phyloP scores from a whole-genome alignment of 2,329 filamentous ascomycete species.

The Xylaria sp. region DNA sequence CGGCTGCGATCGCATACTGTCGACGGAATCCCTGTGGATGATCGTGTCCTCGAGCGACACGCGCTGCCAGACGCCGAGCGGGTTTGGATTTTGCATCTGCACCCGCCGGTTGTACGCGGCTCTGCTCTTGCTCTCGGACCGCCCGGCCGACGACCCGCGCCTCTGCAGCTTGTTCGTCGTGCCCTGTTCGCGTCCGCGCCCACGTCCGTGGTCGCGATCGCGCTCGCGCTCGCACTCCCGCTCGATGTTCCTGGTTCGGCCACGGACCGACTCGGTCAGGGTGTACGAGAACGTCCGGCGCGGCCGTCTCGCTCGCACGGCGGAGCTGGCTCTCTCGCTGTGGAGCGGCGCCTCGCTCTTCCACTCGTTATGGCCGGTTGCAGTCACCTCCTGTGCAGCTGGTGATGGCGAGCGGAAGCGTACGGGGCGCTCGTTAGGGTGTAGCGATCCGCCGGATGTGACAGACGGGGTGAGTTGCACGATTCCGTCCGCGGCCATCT shows the following conservation, averaged over 20 bases:
- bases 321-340: constrained; percentile 1
- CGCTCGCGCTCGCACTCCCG: constrained; percentile 15
- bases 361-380: background rate
- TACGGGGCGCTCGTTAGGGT: constrained; percentile 29
- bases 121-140: background rate
- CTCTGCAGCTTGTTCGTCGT: background rate
- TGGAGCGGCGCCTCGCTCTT: background rate
- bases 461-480: constrained; percentile 35
- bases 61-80: constrained; percentile 32
- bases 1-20: constrained; percentile 7
- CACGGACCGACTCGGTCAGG: constrained; percentile 25
- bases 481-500: constrained; percentile 33
- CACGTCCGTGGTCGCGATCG: constrained; percentile 15
- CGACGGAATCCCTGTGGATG: constrained; percentile 27
- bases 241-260: constrained; percentile 10
- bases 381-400: background rate
- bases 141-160: constrained; percentile 18
- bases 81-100: constrained; percentile 4
- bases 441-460: constrained; percentile 27
- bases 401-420: constrained; percentile 36
- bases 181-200: too few species aligned
- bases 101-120: background rate
- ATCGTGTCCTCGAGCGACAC: constrained; percentile 34
- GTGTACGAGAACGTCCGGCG: constrained; percentile 37
- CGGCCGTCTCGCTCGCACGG: constrained; percentile 4